Evolutionary conservation across 768 basidiomycete genomes (phyloP).

Genomic region (Krasilnikovozyma curviuscula): DNA sequence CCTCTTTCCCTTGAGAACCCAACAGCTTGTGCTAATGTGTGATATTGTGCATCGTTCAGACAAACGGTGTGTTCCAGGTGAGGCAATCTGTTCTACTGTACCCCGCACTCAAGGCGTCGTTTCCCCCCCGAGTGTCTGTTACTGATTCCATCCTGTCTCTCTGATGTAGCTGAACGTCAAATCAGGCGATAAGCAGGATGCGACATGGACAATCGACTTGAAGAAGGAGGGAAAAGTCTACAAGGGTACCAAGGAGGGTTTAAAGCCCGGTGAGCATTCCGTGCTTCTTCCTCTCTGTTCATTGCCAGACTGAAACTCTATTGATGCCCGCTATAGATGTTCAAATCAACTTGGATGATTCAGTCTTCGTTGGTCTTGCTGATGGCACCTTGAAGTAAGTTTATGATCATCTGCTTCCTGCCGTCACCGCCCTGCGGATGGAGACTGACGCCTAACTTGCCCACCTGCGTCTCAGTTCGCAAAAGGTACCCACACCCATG

Average conservation of each 20-base stretch:
- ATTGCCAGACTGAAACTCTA: background rate
- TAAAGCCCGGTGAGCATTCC: conserved; percentile 8
- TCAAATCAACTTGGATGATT: conserved; percentile 9
- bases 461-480: no score
- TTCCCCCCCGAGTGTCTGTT: no score
- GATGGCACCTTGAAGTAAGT: conserved; percentile 10
- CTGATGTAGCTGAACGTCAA: conserved; percentile 13
- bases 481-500: no score
- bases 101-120: no score
- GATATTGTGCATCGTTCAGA: background rate
- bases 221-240: conserved; percentile 13
- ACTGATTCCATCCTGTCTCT: no score
- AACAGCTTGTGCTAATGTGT: background rate
- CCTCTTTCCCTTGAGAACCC: background rate
- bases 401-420: background rate
- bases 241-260: conserved; percentile 10
- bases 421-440: no score
- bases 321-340: conserved; percentile 5
- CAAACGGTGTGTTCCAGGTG: conserved; percentile 11
- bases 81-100: no score
- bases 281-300: background rate
- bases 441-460: no score
- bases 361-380: conserved; percentile 5
- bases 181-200: background rate
- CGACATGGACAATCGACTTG: conserved; percentile 11